Percentiles rank a stretch among this genome's conserved stretches.
Conservation (phyloP, 768 basidiomycete species). For the Lactarius hengduanensis region DNA sequence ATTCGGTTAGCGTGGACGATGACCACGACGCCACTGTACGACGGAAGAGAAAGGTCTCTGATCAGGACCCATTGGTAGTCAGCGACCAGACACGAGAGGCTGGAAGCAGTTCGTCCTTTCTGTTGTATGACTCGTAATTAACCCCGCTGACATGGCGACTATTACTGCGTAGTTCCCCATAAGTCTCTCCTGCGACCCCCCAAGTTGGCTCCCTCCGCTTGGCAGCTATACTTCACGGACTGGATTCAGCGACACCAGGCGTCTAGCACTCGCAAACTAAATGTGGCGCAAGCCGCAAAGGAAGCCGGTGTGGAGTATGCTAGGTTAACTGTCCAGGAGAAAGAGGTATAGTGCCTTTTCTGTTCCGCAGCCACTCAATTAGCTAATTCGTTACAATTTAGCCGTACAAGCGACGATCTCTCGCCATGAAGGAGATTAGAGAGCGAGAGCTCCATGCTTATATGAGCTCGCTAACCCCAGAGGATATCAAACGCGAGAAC, state of each 20-base stretch:
- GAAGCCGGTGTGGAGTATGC: constrained; percentile 92
- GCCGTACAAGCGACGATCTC: constrained; percentile 85
- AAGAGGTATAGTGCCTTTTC: constrained; percentile 57
- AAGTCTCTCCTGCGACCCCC: constrained; percentile 84
- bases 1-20: constrained; percentile 57
- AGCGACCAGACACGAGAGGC: constrained; percentile 30
- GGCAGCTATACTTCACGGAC: constrained; percentile 96
- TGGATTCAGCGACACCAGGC: constrained; percentile 89
- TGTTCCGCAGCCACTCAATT: constrained; percentile 29
- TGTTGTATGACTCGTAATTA: constrained; percentile 25
- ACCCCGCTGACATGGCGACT: constrained; percentile 29
- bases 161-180: constrained; percentile 46
- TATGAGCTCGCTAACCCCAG: constrained; percentile 85
- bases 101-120: constrained; percentile 27
- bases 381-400: constrained; percentile 37
- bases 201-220: constrained; percentile 89
- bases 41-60: constrained; percentile 44
- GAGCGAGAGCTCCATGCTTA: constrained; percentile 81
- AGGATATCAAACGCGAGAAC: constrained; percentile 95
- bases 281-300: constrained; percentile 93
- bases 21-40: constrained; percentile 77
- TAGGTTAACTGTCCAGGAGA: constrained; percentile 71
- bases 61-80: constrained; percentile 28
- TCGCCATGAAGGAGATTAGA: constrained; percentile 79
- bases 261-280: constrained; percentile 78